Conservation (phyloP, 306 rosid species). For the Coriaria nepalensis region DNA sequence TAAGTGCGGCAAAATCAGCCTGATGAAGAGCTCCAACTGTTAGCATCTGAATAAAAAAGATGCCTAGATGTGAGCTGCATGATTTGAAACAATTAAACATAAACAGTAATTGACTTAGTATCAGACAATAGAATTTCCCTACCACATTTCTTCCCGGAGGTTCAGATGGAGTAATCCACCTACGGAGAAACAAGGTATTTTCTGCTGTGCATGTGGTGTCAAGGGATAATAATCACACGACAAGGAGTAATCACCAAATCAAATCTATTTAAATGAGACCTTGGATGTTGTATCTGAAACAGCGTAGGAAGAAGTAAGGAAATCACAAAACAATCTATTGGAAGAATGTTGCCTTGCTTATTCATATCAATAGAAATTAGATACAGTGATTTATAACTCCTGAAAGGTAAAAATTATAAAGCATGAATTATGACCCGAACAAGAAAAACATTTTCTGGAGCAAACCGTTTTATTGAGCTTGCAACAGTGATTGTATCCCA, state of each 20-base stretch:
- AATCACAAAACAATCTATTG: too few species aligned
- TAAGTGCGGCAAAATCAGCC: slow-evolving; percentile 64
- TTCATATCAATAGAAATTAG: not conserved
- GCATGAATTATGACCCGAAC: slow-evolving; percentile 55
- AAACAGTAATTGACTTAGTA: not conserved
- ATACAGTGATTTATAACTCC: too few species aligned
- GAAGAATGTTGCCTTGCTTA: not conserved
- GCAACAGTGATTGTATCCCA: slow-evolving; percentile 70
- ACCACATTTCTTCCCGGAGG: slow-evolving; percentile 80
- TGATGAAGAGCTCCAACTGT: slow-evolving; percentile 91
- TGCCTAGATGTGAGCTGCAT: slow-evolving; percentile 16
- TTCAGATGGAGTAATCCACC: slow-evolving; percentile 78
- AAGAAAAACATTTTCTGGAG: slow-evolving; percentile 80
- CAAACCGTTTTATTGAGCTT: slow-evolving; percentile 70
- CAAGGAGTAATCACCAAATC: slow-evolving; percentile 77
- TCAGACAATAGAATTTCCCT: slow-evolving; percentile 20
- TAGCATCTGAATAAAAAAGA: slow-evolving; percentile 43
- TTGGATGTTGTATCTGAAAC: slow-evolving; percentile 89
- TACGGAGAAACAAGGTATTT: slow-evolving; percentile 64
- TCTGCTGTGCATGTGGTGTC: slow-evolving; percentile 54
- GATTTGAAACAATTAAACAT: not conserved
- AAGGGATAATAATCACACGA: slow-evolving; percentile 80
- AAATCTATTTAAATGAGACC: slow-evolving; percentile 56
- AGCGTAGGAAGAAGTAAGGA: not conserved
- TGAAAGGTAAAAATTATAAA: slow-evolving; percentile 11